These are phyloP conservation scores for Pleodorina starrii DNA, from an alignment of 139 green algal genomes.

Conservation along the genomic window DNA sequence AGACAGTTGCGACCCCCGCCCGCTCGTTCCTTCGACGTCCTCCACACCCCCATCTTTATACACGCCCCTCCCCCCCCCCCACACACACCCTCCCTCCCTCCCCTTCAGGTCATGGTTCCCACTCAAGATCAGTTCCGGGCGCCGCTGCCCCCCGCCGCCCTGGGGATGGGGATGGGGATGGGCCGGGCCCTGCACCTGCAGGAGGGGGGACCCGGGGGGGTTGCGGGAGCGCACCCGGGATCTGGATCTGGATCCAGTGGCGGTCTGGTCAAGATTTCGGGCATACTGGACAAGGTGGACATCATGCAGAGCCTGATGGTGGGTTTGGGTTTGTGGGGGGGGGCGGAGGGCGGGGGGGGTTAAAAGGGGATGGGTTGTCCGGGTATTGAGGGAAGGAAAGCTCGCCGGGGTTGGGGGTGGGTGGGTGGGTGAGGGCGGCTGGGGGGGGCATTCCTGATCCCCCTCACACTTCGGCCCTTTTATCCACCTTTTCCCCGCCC, in stretches of 20 bases:
- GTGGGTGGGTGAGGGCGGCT: too few relatives aligned
- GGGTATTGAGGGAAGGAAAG: too few relatives aligned
- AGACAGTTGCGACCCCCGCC: too few relatives aligned
- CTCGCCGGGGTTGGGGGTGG: too few relatives aligned
- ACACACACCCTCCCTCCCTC: background rate
- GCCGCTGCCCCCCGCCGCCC: constrained; percentile 54
- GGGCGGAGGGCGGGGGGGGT: background rate
- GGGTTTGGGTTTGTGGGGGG: background rate
- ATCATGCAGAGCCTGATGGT: constrained; percentile 51
- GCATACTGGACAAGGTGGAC: constrained; percentile 85
- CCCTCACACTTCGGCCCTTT: too few relatives aligned
- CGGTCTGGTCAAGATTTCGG: constrained; percentile 78
- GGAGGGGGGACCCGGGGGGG: background rate
- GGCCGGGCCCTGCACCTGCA: background rate
- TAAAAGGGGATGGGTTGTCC: too few relatives aligned
- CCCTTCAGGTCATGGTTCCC: constrained; percentile 76
- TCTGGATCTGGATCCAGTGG: background rate
- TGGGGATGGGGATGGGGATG: constrained; percentile 39
- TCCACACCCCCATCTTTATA: background rate
- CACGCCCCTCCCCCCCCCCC: background rate
- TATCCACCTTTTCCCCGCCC: background rate
- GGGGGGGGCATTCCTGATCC: too few relatives aligned
- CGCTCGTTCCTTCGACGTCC: too few relatives aligned
- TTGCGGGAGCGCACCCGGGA: background rate
- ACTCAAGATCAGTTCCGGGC: constrained; percentile 65